Evolutionary conservation across 306 rosid species (phyloP), one percentile per base, ranked within the genome.

Genomic region (Parietaria judaica): DNA sequence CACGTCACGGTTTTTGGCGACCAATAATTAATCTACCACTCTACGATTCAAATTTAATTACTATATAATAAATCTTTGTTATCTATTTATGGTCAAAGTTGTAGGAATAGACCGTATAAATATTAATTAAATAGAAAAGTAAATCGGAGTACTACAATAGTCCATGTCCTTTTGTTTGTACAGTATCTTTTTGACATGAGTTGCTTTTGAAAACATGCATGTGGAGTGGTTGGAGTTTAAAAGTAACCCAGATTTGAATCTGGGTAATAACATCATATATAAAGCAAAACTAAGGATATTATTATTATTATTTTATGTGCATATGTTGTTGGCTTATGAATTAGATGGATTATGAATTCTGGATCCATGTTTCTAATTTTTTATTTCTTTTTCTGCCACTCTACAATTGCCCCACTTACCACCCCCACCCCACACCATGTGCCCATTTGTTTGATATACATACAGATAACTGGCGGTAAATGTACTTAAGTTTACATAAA

Each of bases 141-240:
- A 41, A 64, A 64, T 39, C 66, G 35, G 55, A 62, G 66, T 62
- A 31, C n/a, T 62, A 31, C n/a, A 14, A 62, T 37, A 62, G 23
- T 49, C 16, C 66, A 5, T 47, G 55, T 64, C 68, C 49, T 38
- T 39, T 37, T 64, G 10, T 11, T 36, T 60, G 9, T 35, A 63
- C 36, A 52, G 17, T 37, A 5, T 5, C 63, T 61, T 70, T 73
- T 70, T 59, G n/a, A 35, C 47, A 15, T 41, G 1, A 9, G n/a
- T 73, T 71, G 72, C 60, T 58, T 64, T 12, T 53, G 51, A 49
- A 51, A 64, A 63, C 8, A 61, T 66, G 79, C 91, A 74, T 77
- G 87, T 81, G 83, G 78, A 79, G 79, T 77, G 41, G 80, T 74
- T 77, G 80, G 60, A 71, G 63, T 78, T 79, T 66, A 67, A 80